phyloP scores from a whole-genome alignment of 2,329 filamentous ascomycete genomes.

The Ceratocystis destructans region DNA sequence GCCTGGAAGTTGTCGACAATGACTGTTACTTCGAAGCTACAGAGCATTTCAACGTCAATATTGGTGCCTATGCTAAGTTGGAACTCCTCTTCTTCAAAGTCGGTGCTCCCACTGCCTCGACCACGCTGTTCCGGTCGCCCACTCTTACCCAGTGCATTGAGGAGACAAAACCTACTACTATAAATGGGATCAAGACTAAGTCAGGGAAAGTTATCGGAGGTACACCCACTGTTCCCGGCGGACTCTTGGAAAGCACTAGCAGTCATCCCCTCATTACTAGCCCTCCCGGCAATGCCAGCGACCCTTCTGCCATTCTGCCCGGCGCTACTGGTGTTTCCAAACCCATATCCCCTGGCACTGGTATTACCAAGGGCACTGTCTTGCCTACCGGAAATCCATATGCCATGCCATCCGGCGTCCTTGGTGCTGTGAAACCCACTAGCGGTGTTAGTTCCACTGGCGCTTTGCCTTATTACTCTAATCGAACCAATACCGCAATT shows the following conservation, averaged over 20 bases:
- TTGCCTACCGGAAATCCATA: background rate
- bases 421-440: background rate
- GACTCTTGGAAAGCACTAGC: background rate
- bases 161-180: constrained; percentile 13
- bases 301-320: background rate
- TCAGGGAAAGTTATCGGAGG: background rate
- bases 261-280: background rate
- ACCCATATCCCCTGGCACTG: background rate
- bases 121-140: constrained; percentile 29
- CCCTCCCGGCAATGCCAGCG: background rate
- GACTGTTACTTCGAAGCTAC: constrained; percentile 27
- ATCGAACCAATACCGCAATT: background rate
- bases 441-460: background rate
- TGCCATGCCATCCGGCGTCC: background rate
- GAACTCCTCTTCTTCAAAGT: constrained; percentile 29
- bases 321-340: background rate
- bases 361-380: background rate
- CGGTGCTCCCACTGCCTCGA: constrained; percentile 30
- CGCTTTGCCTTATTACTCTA: background rate
- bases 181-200: background rate
- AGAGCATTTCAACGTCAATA: constrained; percentile 30
- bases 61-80: constrained; percentile 29
- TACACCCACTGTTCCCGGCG: background rate
- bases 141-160: constrained; percentile 28
- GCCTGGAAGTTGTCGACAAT: constrained; percentile 27